Percentiles rank a stretch among this genome's conserved stretches.
phyloP scores from a whole-genome alignment of 2,329 filamentous ascomycete genomes.

The Botryotinia narcissicola region DNA sequence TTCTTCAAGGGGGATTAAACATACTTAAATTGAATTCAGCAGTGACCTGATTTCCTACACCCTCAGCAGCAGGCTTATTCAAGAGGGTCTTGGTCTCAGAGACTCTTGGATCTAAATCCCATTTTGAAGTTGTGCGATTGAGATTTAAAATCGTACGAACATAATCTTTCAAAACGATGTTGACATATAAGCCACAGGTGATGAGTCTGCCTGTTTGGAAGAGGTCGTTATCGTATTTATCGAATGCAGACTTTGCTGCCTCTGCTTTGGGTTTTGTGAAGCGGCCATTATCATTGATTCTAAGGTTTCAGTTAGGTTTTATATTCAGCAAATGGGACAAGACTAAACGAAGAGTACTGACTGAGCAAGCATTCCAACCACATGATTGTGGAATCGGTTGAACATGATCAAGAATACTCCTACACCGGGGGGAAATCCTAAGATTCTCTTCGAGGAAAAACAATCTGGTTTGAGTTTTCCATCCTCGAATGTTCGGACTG shows the following conservation, averaged over 20 bases:
- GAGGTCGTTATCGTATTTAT: constrained; percentile 71
- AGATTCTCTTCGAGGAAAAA: constrained; percentile 68
- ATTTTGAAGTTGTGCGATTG: constrained; percentile 18
- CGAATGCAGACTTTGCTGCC: constrained; percentile 53
- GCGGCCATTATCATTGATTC: constrained; percentile 79
- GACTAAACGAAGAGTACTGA: constrained; percentile 23
- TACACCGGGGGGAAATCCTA: constrained; percentile 70
- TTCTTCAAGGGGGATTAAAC: not conserved
- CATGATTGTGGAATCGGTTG: constrained; percentile 74
- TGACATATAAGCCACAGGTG: constrained; percentile 70
- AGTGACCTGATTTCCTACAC: constrained; percentile 77
- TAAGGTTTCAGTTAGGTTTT: constrained; percentile 20
- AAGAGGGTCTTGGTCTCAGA: constrained; percentile 54
- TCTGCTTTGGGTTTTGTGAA: constrained; percentile 67
- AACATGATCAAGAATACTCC: constrained; percentile 74
- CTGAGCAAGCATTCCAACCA: constrained; percentile 71
- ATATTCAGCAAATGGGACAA: not conserved
- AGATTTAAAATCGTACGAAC: constrained; percentile 57
- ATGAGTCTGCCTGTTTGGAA: constrained; percentile 78
- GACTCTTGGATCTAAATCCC: constrained; percentile 68
- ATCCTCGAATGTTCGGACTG: constrained; percentile 57
- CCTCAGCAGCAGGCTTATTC: constrained; percentile 42
- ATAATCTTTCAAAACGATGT: constrained; percentile 74
- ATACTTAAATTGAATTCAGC: constrained; percentile 76
- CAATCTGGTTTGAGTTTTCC: constrained; percentile 70